Base-by-base conservation (phyloP, 202 grass and related monocot genomes). In the Saccharum hybrid region DNA sequence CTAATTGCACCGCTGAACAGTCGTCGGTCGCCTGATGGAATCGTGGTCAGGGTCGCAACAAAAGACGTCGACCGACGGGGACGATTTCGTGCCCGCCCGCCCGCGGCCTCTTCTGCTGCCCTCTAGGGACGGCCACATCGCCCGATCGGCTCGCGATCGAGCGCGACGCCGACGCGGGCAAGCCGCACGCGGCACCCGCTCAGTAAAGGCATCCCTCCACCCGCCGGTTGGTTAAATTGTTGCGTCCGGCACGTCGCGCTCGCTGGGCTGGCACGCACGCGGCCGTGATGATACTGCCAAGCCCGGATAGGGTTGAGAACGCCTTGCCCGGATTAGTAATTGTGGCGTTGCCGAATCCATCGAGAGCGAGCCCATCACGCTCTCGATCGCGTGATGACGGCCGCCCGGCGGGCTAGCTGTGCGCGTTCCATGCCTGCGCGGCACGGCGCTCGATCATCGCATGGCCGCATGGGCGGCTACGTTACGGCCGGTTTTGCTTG, bases 181-280 rank as follows among this genome's bases (percentile, higher is more conserved):
- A 22, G 48, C 77, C 42, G 42, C 42, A 23, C 28, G 28, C 28
- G 21, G 45, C 68, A 15, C 41, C 30, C 39, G 81, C 39, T 23
- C 43, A 54, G 54, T 85, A 63, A 76, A 68, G 79, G 62, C 76
- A 73, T 18, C 48, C 30, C 5, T 14, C 21, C 11, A 1, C n/a
- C 45, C 40, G 74, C 51, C 48, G 61, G 68, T 68, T 61, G 66
- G 78, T 66, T 22, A 10, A 33, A 68, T 72, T 52, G 83, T 79
- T 86, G 73, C 83, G 14, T 41, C 73, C 60, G 83, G 62, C 66
- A 81, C 66, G 77, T 89, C 87, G 72, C 66, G 81, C 40, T 61
- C 69, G 82, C 33, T 45, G 61, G 34, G 26, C 49, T 75, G 62
- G 63, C 52, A 26, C 26, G 26, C 36, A 37, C 12, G 12, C 37